Base-by-base conservation (phyloP, 805 yeast species). In the Candida glaebosa region DNA sequence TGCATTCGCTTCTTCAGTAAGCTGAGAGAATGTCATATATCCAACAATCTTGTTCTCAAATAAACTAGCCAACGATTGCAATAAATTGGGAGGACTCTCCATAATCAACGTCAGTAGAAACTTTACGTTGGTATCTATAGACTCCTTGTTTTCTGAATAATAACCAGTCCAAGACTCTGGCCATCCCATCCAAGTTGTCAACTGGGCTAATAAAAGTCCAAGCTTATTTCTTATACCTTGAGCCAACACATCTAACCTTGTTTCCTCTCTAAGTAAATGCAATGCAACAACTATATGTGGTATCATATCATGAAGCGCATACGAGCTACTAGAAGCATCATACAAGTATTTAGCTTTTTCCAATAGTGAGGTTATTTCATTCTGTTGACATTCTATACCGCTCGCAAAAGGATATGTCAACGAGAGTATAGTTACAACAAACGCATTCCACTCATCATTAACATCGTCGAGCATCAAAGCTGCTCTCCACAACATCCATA, bases 231-330 rank as follows among this genome's bases (percentile, higher is more conserved):
- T 61, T 6, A 64, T 57, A 0, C 51, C 41, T 3, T 53, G 41
- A 4, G 72, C 65, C 18, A 79, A 60, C 1, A 77, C 61, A 50
- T 84, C 80, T 22, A 91, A 64, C 39, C 75, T 72, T 35, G 74
- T 58, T 45, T 91, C 97, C 57, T 91, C 97, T 40, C 89, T 66
- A 2, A 87, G 63, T 30, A 89, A 54, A 62, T 90, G 97, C 36
- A 91, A 61, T 0, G 89, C 78, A 18, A 85, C 60, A 0, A 81
- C 71, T 8, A 87, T 71, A 43, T 77, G 80, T 0, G 91, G 84
- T 0, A 81, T 63, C 51, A 80, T 60, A 22, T 79, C 78, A n/a
- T 68, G 61, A 24, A 81, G 60, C 4, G 74, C 57, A 42, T 73
- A 75, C 41, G 65, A 60, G 28, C 60, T 47, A 17, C 51, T 45